phyloP scores from a whole-genome alignment of 2,329 filamentous ascomycete species.

The Calonectria hongkongensis region DNA sequence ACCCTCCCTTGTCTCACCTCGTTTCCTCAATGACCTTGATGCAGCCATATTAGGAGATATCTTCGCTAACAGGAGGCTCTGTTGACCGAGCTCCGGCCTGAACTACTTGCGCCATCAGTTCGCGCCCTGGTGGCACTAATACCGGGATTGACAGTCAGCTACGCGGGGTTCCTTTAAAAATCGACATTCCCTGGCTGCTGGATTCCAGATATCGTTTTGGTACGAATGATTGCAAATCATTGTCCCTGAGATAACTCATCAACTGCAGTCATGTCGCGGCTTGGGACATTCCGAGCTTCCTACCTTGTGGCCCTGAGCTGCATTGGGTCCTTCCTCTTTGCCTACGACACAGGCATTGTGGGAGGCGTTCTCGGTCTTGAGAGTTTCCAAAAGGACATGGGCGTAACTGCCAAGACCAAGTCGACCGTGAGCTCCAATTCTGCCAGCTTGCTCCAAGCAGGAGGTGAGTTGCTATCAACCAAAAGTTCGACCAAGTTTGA shows the following conservation, averaged over 20 bases:
- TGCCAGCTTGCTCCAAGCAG: conserved; percentile 64
- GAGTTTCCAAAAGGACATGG: conserved; percentile 63
- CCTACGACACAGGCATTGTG: conserved; percentile 66
- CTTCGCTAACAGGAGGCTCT: conserved; percentile 44
- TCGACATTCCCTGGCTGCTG: conserved; percentile 25
- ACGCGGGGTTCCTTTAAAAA: conserved; percentile 40
- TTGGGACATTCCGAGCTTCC: conserved; percentile 61
- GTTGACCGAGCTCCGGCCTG: conserved; percentile 47
- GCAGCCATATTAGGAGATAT: conserved; percentile 3
- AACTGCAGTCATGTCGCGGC: conserved; percentile 46
- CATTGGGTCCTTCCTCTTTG: conserved; percentile 63
- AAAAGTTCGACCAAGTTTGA: neutral
- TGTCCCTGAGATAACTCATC: neutral
- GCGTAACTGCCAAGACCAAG: conserved; percentile 55
- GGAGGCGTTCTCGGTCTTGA: conserved; percentile 63
- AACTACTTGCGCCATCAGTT: conserved; percentile 38
- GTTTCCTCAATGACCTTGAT: conserved; percentile 20
- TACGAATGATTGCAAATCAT: neutral
- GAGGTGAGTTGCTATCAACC: conserved; percentile 54
- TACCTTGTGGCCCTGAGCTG: conserved; percentile 63
- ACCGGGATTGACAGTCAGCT: conserved; percentile 23
- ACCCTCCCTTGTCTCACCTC: conserved; percentile 19
- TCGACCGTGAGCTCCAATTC: conserved; percentile 62
- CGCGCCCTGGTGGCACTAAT: conserved; percentile 35
- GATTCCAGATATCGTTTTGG: conserved; percentile 15